These are phyloP conservation scores for Trametes elegans DNA, from an alignment of 768 basidiomycete species.

Conservation along the genomic window DNA sequence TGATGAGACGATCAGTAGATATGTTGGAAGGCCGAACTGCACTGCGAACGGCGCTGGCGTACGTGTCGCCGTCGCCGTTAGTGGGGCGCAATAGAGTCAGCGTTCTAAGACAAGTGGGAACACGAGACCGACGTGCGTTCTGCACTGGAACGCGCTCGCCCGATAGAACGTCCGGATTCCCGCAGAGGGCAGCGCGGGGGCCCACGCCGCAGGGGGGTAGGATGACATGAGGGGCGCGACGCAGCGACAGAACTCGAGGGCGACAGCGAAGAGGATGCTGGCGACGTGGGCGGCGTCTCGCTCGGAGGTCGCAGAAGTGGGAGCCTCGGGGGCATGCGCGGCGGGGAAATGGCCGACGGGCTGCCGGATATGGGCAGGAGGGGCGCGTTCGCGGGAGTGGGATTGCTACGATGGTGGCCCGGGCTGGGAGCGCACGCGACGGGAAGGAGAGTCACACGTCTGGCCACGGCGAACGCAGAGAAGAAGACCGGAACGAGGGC, in stretches of 20 bases:
- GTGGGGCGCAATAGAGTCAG: constrained; percentile 15
- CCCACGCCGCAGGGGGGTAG: neutral
- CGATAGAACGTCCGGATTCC: constrained; percentile 5
- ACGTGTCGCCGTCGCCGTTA: constrained; percentile 14
- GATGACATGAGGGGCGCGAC: constrained; percentile 1
- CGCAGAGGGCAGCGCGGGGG: neutral
- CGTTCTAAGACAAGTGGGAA: constrained; percentile 15
- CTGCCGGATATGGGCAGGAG: constrained; percentile 2
- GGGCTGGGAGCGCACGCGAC: constrained; percentile 8
- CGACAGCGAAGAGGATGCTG: constrained; percentile 4
- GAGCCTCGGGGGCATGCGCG: neutral
- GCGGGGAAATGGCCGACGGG: constrained; percentile 4
- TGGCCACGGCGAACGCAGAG: constrained; percentile 5
- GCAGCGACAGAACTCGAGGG: neutral
- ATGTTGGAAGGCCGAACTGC: constrained; percentile 2
- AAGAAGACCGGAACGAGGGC: constrained; percentile 9
- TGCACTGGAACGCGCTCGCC: constrained; percentile 11
- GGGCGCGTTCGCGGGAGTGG: constrained; percentile 10
- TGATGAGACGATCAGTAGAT: constrained; percentile 14
- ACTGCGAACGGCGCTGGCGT: constrained; percentile 1
- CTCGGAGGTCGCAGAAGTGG: neutral
- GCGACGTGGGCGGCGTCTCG: neutral
- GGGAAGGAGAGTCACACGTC: constrained; percentile 11
- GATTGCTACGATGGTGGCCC: constrained; percentile 9
- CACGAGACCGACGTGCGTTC: constrained; percentile 8